Base-by-base conservation (phyloP, 176 grass and related monocot species). In the Aegilops sharonensis region DNA sequence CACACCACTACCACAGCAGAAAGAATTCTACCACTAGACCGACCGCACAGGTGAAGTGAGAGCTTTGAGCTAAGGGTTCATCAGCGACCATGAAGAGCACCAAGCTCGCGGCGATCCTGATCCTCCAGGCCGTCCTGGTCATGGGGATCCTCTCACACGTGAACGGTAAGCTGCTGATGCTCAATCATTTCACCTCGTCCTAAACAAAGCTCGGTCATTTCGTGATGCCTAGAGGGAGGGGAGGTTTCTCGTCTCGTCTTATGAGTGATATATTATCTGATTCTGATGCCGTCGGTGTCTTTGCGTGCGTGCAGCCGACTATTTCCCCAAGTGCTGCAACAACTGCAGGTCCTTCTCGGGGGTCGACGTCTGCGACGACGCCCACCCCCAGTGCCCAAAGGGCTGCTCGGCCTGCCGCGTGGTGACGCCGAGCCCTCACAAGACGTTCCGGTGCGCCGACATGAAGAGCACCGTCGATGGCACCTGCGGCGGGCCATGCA, bases 271-370 rank as follows among this genome's bases (percentile, higher is more conserved):
- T 12, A 47, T 47, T 34, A 5, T 20, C 9, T 42, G 9, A 10
- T 42, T 20, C 67, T 69, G 67, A 37, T 69, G 17, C 9, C 15
- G 48, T 15, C 13, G 13, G 17, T 47, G 11, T 4, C 43, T 47
- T 40, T 47, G 43, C 43, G 18, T 21, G 17, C 15, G 1, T 37
- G 32, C 67, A 69, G 67, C 67, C 67, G 67, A 69, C 67, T 69
- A 0, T 0, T 69, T 69, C 32, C 67, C 67, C 32, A 37, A 69
- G 32, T 69, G 67, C 67, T 69, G 67, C 67, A 21, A 69, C 67
- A 69, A 21, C 32, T 69, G 67, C 67, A 69, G 67, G 67, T 69
- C 67, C 67, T 69, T 69, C 32, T 69, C 67, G 32, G 67, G 67
- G 15, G 32, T 69, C 8, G 32, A 69, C 32, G 67, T 69, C 32